Percentiles rank a stretch among this genome's conserved stretches.
phyloP scores from a whole-genome alignment of 257 asterid genomes.

The Solanum gandarillasii region DNA sequence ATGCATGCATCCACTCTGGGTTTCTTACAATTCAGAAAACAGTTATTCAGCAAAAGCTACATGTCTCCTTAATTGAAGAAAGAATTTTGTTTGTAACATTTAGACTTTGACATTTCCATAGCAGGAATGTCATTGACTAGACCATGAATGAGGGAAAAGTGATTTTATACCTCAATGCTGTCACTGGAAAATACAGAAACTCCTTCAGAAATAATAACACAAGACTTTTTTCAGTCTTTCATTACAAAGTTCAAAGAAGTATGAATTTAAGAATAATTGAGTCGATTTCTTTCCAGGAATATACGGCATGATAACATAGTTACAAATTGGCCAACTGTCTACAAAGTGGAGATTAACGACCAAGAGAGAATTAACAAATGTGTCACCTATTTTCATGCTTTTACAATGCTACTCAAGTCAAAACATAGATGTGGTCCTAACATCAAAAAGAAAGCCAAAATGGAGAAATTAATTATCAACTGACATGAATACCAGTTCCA shows the following conservation, averaged over 20 bases:
- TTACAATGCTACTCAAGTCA: conserved; percentile 8
- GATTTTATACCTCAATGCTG: background rate
- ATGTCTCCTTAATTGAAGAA: background rate
- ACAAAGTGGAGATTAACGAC: background rate
- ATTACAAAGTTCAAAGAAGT: background rate
- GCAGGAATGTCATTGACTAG: background rate
- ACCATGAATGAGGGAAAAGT: background rate
- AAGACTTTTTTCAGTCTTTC: background rate
- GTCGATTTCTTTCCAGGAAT: conserved; percentile 1
- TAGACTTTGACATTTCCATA: background rate
- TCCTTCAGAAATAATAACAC: background rate
- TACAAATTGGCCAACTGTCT: conserved; percentile 4
- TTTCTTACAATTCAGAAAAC: background rate
- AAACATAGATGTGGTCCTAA: conserved; percentile 1
- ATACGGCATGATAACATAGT: conserved; percentile 9
- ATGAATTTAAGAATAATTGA: background rate
- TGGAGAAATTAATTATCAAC: background rate
- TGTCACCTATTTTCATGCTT: background rate
- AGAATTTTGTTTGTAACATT: background rate
- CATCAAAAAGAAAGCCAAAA: background rate
- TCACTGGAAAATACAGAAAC: background rate
- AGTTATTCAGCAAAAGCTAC: background rate
- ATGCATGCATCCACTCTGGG: background rate
- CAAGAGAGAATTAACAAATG: background rate
- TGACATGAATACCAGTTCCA: conserved; percentile 7